Base-by-base conservation (phyloP, 495 filamentous ascomycete genomes). In the Xylaria palmicola region DNA sequence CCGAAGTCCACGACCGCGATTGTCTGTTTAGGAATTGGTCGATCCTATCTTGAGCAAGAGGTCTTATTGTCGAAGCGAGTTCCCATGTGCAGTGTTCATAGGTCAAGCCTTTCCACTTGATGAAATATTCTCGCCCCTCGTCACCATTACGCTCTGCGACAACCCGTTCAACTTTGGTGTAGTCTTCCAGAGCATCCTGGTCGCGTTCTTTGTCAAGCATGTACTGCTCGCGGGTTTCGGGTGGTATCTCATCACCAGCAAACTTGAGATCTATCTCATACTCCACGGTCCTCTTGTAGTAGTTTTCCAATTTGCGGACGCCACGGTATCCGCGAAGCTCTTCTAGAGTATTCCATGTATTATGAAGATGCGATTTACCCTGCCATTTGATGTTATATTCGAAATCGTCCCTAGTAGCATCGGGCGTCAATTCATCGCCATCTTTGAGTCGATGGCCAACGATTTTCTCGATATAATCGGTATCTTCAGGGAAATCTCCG, bases 371-470 rank as follows among this genome's bases (percentile, higher is more conserved):
- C 22, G 94, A 95, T 74, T 91, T 89, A 62, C 85, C 89, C 74
- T 97, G 91, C 94, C 94, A 99, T 80, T 99, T 99, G 66, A 99
- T 93, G 69, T 88, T 91, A 72, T 91, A 98, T 60, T 96, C 90
- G 62, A 92, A 97, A 66, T 97, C 90, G 55, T 91, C 84, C 62
- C 90, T 89, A 20, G 81, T 82, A 39, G 84, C 62, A 54, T 86
- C 78, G n/a, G 73, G 68, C 20, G 81, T 76, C 30, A 85, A 74
- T 68, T 83, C 84, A 26, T 83, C 79, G 45, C 81, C 91, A 36
- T 90, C 88, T 70, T 86, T 90, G 10, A 88, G 74, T 34, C 90
- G 84, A 71, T 97, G 91, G 62, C 96, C 89, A 45, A 98, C 83
- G 51, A 98, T 88, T 48, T 89, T 83, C 65, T 99, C 95, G 63